A percentile compares a stretch with the other conserved stretches of the same genome.
Conservation (phyloP, 495 filamentous ascomycete genomes). For the Glarea lozoyensis region DNA sequence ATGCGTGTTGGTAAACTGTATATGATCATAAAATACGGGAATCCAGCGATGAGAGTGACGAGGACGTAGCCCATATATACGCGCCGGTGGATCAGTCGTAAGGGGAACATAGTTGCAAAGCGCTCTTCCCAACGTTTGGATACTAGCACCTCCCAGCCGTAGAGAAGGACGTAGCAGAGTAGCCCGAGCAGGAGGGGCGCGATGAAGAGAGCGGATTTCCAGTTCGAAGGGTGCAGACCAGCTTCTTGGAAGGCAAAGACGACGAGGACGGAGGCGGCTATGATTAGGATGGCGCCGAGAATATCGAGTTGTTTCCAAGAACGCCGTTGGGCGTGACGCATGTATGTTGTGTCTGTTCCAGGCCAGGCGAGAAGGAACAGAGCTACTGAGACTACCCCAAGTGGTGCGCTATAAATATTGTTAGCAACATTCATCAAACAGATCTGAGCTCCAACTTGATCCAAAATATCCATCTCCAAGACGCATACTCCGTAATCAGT, state of each 20-base stretch:
- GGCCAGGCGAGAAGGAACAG: conserved; percentile 16
- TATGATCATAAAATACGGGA: conserved; percentile 45
- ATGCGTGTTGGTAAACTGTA: conserved; percentile 53
- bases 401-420: conserved; percentile 6
- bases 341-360: conserved; percentile 4
- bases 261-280: conserved; percentile 44
- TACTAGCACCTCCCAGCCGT: conserved; percentile 35
- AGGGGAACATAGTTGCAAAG: conserved; percentile 35
- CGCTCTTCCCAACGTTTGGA: conserved; percentile 29
- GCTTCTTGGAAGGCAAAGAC: conserved; percentile 51
- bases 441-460: conserved; percentile 30
- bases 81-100: conserved; percentile 29
- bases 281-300: conserved; percentile 43
- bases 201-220: conserved; percentile 36
- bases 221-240: conserved; percentile 34
- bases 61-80: conserved; percentile 31
- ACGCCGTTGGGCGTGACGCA: conserved; percentile 1
- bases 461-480: conserved; percentile 47
- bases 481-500: conserved; percentile 32
- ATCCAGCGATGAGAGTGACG: conserved; percentile 43
- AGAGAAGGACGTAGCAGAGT: conserved; percentile 37
- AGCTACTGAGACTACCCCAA: conserved; percentile 8
- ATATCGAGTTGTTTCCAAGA: conserved; percentile 42
- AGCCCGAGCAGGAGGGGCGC: conserved; percentile 32
- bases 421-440: conserved; percentile 22